Evolutionary conservation across 2,329 filamentous ascomycete genomes (phyloP).

Genomic region (Dactylellina parvicollis): DNA sequence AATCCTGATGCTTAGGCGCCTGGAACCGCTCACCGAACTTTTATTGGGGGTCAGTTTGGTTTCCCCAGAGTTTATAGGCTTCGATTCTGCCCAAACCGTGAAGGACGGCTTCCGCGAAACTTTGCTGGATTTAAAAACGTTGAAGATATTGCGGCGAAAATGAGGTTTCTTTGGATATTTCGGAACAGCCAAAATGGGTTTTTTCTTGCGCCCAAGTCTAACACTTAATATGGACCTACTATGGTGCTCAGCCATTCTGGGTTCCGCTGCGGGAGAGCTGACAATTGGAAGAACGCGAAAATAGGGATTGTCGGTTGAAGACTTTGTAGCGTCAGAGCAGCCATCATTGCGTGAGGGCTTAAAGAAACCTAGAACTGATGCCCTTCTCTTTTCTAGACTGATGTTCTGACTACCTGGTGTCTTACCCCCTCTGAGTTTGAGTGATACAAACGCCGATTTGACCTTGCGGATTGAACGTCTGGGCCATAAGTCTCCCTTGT

Average conservation of each 20-base stretch:
- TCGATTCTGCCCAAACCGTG: conserved; percentile 5
- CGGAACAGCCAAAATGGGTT: conserved; percentile 40
- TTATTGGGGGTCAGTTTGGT: background rate
- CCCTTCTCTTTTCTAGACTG: conserved; percentile 9
- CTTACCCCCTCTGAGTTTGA: background rate
- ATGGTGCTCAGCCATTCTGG: background rate
- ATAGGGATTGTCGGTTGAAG: conserved; percentile 18
- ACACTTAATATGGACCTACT: conserved; percentile 24
- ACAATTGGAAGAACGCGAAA: conserved; percentile 35
- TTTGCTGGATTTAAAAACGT: conserved; percentile 23
- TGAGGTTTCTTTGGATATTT: conserved; percentile 25
- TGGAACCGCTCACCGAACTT: conserved; percentile 4
- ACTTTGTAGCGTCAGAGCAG: background rate
- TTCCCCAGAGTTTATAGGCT: background rate
- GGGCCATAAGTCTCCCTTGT: conserved; percentile 5
- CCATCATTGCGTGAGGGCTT: conserved; percentile 14
- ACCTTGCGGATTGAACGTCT: conserved; percentile 21
- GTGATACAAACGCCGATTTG: conserved; percentile 23
- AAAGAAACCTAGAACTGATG: conserved; percentile 35
- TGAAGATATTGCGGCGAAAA: conserved; percentile 34
- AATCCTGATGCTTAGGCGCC: conserved; percentile 15
- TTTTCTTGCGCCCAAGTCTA: conserved; percentile 44
- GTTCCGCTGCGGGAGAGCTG: background rate
- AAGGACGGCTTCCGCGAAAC: conserved; percentile 16
- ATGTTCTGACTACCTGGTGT: background rate